Conservation (phyloP, 2,329 filamentous ascomycete genomes). For the Sphaerostilbella broomeana region DNA sequence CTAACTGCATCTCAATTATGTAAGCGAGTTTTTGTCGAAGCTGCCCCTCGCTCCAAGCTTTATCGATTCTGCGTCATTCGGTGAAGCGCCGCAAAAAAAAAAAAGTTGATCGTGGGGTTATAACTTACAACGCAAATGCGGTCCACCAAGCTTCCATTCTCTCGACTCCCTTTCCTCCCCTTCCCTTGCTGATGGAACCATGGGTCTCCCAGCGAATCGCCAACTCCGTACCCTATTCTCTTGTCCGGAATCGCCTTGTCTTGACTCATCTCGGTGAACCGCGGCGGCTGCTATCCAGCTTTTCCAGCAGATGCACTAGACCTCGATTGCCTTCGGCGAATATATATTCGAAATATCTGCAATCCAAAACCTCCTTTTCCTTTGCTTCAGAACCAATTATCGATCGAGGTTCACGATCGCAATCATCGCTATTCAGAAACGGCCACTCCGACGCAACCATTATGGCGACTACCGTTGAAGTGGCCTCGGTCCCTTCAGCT, state of each 20-base stretch:
- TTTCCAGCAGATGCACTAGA: constrained; percentile 1
- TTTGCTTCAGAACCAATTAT: too few species aligned
- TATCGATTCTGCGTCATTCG: too few species aligned
- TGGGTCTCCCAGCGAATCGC: constrained; percentile 20
- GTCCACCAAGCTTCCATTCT: not conserved
- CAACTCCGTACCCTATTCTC: constrained; percentile 6
- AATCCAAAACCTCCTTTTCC: too few species aligned
- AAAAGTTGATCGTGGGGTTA: constrained; percentile 14
- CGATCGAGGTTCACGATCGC: too few species aligned
- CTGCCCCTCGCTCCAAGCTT: too few species aligned
- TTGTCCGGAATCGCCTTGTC: constrained; percentile 5
- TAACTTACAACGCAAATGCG: constrained; percentile 3
- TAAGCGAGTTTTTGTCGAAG: too few species aligned
- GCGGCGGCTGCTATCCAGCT: not conserved
- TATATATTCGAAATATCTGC: too few species aligned
- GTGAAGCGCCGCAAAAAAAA: too few species aligned
- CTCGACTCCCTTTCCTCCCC: not conserved
- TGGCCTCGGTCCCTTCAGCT: constrained; percentile 75
- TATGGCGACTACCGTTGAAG: constrained; percentile 70
- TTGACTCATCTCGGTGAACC: constrained; percentile 3
- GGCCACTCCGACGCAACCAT: constrained; percentile 14
- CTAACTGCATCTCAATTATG: too few species aligned
- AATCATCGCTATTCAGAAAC: not conserved
- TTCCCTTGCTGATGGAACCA: constrained; percentile 23
- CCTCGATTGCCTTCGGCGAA: too few species aligned